Evolutionary conservation across 257 asterid species (phyloP).

Genomic region (Prunella vulgaris): DNA sequence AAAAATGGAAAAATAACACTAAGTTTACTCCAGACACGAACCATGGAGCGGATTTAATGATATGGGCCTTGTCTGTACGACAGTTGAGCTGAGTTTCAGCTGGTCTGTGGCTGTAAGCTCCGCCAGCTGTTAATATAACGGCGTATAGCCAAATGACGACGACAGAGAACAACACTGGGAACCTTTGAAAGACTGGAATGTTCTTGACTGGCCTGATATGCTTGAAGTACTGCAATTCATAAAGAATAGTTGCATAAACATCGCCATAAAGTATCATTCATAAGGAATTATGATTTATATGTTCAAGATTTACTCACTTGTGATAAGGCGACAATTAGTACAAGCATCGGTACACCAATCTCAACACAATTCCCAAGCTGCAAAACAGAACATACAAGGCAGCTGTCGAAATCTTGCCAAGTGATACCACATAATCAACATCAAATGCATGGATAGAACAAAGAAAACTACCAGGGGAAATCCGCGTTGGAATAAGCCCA

Average conservation of each 20-base stretch:
- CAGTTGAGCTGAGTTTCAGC: conserved; percentile 60
- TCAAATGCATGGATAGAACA: not conserved
- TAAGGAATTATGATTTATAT: not conserved
- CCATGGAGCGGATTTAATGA: conserved; percentile 85
- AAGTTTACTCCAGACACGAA: conserved; percentile 25
- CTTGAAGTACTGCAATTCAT: conserved; percentile 77
- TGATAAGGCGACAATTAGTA: conserved; percentile 66
- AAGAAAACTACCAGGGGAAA: conserved; percentile 59
- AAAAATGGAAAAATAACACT: not conserved
- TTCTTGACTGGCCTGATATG: conserved; percentile 63
- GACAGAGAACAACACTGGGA: conserved; percentile 63
- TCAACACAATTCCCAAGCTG: conserved; percentile 91
- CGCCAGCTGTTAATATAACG: conserved; percentile 63
- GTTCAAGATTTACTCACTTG: conserved; percentile 48
- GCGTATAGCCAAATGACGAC: conserved; percentile 70
- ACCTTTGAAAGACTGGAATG: conserved; percentile 77
- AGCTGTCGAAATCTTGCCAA: not conserved
- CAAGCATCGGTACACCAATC: conserved; percentile 85
- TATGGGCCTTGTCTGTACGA: conserved; percentile 75
- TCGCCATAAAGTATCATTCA: not conserved
- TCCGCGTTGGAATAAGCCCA: conserved; percentile 91
- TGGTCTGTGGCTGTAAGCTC: conserved; percentile 67
- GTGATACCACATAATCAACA: not conserved
- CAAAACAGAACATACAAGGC: conserved; percentile 14
- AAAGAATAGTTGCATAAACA: conserved; percentile 19